Evolutionary conservation across 495 filamentous ascomycete species (phyloP).

Genomic region (Talaromyces ruber): DNA sequence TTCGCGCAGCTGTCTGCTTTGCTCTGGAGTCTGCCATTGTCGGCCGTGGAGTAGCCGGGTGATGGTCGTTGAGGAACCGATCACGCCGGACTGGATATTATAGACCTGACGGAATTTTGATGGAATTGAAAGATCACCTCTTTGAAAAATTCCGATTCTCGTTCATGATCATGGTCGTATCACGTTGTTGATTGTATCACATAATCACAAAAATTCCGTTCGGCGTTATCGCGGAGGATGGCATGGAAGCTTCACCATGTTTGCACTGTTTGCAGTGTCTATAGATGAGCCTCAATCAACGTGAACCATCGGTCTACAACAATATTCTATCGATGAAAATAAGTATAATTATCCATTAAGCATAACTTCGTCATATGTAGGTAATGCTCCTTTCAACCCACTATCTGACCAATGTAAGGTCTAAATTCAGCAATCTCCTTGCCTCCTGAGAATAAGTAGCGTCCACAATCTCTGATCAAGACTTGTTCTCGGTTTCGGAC

Average conservation of each 20-base stretch:
- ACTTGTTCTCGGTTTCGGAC: background rate
- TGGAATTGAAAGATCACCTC: background rate
- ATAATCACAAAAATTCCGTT: background rate
- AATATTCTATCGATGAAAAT: too few species aligned
- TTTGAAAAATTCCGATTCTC: background rate
- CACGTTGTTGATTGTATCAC: background rate
- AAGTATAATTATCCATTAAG: background rate
- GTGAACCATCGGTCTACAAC: too few species aligned
- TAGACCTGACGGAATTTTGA: background rate
- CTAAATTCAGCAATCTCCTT: background rate
- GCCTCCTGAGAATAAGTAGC: background rate
- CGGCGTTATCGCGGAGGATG: background rate
- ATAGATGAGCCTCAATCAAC: too few species aligned
- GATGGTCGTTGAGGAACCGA: background rate
- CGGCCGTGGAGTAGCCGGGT: background rate
- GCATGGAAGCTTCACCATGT: background rate
- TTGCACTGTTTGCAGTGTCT: slow-evolving; percentile 5
- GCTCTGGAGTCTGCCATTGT: slow-evolving; percentile 5
- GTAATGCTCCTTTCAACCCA: background rate
- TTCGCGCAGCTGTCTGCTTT: background rate
- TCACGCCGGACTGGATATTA: background rate
- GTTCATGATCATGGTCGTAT: background rate
- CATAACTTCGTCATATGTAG: background rate
- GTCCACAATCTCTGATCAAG: background rate
- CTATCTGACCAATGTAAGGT: background rate